Base-by-base conservation (phyloP, 1,284 basidiomycete genomes). In the Cryptococcus sp. region DNA sequence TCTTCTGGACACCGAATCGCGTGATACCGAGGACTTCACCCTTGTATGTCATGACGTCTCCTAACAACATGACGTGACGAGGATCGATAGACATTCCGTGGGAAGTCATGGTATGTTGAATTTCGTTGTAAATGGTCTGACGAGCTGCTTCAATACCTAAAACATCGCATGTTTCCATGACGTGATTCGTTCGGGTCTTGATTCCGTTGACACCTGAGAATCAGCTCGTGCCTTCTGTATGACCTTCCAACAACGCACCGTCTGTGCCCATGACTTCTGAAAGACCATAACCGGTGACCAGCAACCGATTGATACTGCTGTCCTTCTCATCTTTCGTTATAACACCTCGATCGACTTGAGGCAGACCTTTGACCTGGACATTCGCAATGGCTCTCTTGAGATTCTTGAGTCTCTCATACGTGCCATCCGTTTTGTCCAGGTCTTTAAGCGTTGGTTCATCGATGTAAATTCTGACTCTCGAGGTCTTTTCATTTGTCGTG, bases 81-180 rank as follows among this genome's bases (percentile, higher is more conserved):
- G 94, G 94, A 74, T 99, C 96, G 66, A 99, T 98, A 55, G 85
- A 92, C 89, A 99, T 94, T 63, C 93, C 92, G 78, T 99, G 96
- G 49, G 86, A 88, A 59, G 85, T 83, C 96, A 99, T 99, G 3
- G 92, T 98, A 69, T 88, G 88, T 73, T 97, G 88, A 64, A 99
- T 97, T 76, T 99, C 92, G 69, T 94, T 88, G 77, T 97, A 88
- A 72, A 99, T 96, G 4, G 92, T 96, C 54, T 82, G 81, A 56
- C 96, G 83, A 7, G 96, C 94, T 2, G 96, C 94, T 73, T 99
- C 96, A 59, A 99, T 98, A 45, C 96, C 96, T 10, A 99, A 81
- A 10, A 98, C 92, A 66, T 88, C 82, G 32, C 88, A 85, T 31
- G 92, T 90, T 74, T 99, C 96, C 74, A 98, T 96, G 69, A 99